Evolutionary conservation across 768 basidiomycete species (phyloP).

Genomic region (Termitomyces sp.): DNA sequence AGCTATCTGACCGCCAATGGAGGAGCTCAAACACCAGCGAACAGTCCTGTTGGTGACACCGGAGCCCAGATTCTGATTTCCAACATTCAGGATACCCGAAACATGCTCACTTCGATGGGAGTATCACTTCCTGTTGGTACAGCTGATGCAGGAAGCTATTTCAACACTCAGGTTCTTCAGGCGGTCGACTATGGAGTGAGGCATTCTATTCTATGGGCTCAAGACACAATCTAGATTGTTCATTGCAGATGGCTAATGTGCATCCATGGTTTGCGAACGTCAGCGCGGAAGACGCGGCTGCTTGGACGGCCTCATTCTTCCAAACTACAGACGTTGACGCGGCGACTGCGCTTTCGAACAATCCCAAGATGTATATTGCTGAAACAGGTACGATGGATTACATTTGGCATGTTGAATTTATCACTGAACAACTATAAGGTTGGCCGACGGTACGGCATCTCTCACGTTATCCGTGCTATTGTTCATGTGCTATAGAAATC

Average conservation of each 20-base stretch:
- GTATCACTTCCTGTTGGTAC: constrained; percentile 69
- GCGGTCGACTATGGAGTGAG: constrained; percentile 68
- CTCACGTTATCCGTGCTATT: neutral
- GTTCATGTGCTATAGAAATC: constrained; percentile 40
- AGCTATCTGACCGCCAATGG: constrained; percentile 59
- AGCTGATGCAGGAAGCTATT: constrained; percentile 83
- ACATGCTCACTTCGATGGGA: constrained; percentile 49
- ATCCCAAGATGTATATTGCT: constrained; percentile 84
- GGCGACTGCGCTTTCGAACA: constrained; percentile 60
- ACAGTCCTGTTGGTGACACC: constrained; percentile 51
- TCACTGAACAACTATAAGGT: constrained; percentile 12
- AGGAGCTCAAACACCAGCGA: constrained; percentile 40
- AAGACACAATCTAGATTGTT: neutral
- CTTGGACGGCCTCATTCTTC: constrained; percentile 85
- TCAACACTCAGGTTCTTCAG: constrained; percentile 65
- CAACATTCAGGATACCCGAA: constrained; percentile 65
- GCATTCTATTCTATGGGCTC: constrained; percentile 5
- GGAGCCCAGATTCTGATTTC: constrained; percentile 63
- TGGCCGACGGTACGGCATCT: constrained; percentile 58
- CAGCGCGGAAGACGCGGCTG: constrained; percentile 60
- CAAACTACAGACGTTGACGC: constrained; percentile 52
- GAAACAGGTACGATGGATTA: constrained; percentile 62
- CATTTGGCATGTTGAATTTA: neutral
- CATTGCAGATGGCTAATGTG: constrained; percentile 74
- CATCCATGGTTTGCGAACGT: constrained; percentile 94